Evolutionary conservation across 129 eudicot species (phyloP), one percentile per base, ranked within the genome.

Genomic region (Saposhnikovia divaricata): DNA sequence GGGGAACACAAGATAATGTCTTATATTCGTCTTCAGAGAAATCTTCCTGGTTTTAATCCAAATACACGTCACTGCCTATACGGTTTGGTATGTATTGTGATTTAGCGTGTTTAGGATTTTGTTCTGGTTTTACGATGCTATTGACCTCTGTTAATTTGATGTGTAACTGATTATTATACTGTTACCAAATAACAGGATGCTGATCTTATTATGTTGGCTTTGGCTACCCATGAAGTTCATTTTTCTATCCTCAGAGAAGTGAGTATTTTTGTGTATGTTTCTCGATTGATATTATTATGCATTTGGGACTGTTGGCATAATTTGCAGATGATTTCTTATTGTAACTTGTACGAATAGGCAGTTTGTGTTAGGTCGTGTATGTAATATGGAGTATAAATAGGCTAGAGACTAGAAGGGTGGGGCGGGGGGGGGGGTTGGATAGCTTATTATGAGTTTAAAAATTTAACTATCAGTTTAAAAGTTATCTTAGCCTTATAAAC

Each of bases 1-100:
- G 92, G 96, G 13, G 96, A 90, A 44, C 96, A 90, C 51, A 90
- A 88, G 40, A 89, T 91, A 4, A 87, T 87, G 89, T 86, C 89
- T 0, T 91, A 89, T 66, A 81, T 89, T 23, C 81, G 90, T n/a
- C 81, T 81, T 4, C 97, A 89, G 76, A 85, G 97, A 3, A 28
- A 74, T 0, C 76, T 77, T 39, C 73, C 82, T 0, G 90, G 83
- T 1, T 91, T 87, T 51, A 80, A 91, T 37, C 90, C 92, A 0
- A 80, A 89, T 70, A 89, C 92, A 0, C 45, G 89, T 40, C 97
- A 91, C 53, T 91, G 92, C 76, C 72, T 91, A 18, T 89, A 91
- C 69, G 97, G 97, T 51, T 61, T 84, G 97, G 97, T 91, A 89
- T 45, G 46, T 18, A 21, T n/a, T 65, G 0, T 65, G 18, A 65